These are phyloP conservation scores for Penicillium maclennaniae DNA, from an alignment of 495 filamentous ascomycete genomes.

Conservation along the genomic window DNA sequence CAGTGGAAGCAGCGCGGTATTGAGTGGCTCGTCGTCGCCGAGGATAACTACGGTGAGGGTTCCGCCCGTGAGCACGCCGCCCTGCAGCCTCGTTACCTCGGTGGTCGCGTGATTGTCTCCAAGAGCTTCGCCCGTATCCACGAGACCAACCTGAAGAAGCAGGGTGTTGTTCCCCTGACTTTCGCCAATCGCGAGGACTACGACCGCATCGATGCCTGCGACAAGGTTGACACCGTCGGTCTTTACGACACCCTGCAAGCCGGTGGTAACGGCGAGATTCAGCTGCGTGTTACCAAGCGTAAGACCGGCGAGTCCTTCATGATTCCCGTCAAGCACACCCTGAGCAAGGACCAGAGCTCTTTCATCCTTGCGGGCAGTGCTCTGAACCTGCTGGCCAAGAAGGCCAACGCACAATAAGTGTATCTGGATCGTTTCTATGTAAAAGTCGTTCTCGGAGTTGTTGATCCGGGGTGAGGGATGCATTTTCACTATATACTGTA, in stretches of 20 bases:
- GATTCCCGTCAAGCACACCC: constrained; percentile 57
- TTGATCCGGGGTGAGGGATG: constrained; percentile 14
- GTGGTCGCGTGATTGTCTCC: constrained; percentile 78
- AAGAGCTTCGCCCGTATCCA: constrained; percentile 97
- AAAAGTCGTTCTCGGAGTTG: constrained; percentile 24
- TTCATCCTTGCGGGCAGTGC: constrained; percentile 95
- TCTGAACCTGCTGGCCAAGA: constrained; percentile 76
- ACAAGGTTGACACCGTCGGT: constrained; percentile 75
- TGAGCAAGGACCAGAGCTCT: constrained; percentile 80
- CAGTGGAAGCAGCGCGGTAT: constrained; percentile 67
- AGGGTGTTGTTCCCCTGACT: constrained; percentile 90
- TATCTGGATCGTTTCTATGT: background rate
- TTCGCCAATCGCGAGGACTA: constrained; percentile 88
- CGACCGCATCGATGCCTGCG: constrained; percentile 72
- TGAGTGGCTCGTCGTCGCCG: constrained; percentile 89
- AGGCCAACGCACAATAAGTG: constrained; percentile 22
- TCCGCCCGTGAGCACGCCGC: constrained; percentile 94
- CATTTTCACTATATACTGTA: constrained; percentile 7
- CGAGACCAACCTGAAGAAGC: constrained; percentile 99
- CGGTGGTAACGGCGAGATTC: constrained; percentile 77
- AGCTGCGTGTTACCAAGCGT: constrained; percentile 59
- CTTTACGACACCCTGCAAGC: constrained; percentile 74
- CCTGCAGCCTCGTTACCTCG: constrained; percentile 91
- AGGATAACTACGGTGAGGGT: constrained; percentile 97
- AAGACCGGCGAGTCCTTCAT: constrained; percentile 55